A percentile compares a stretch with the other conserved stretches of the same genome.
Conservation (phyloP, 495 filamentous ascomycete genomes). For the Lasiosphaeria miniovina region DNA sequence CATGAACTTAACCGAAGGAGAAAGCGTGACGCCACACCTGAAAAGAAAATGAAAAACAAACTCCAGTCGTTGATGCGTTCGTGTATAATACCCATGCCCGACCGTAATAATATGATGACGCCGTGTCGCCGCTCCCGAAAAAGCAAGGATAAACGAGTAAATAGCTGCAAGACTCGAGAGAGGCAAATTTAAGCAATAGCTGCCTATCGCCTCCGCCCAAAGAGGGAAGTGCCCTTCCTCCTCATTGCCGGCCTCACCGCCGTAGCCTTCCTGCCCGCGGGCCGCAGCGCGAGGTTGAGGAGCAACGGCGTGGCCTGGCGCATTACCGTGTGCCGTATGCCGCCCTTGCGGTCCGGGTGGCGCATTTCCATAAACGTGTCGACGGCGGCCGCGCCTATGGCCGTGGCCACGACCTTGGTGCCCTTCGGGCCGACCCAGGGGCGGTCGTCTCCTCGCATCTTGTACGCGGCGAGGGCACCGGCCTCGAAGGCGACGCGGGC, state of each 20-base stretch:
- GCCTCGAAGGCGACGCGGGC: slow-evolving; percentile 24
- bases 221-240: slow-evolving; percentile 1
- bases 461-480: slow-evolving; percentile 29
- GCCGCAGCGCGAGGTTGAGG: slow-evolving; percentile 21
- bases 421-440: slow-evolving; percentile 30
- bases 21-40: not conserved
- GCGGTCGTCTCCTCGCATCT: slow-evolving; percentile 23
- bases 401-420: slow-evolving; percentile 27
- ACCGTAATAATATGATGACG: no score
- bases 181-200: no score
- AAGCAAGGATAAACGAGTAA: no score
- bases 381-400: slow-evolving; percentile 29
- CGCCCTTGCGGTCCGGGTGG: slow-evolving; percentile 28
- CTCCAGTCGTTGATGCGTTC: not conserved
- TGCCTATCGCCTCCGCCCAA: not conserved
- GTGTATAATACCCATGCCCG: no score
- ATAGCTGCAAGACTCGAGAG: no score
- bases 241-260: not conserved
- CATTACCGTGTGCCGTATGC: slow-evolving; percentile 25
- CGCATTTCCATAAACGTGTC: slow-evolving; percentile 28
- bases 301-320: slow-evolving; percentile 24
- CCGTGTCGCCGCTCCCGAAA: no score
- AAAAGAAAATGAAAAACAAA: not conserved
- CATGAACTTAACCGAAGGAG: no score
- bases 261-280: slow-evolving; percentile 5